These are phyloP conservation scores for Petunia axillaris DNA, from an alignment of 257 asterid species.

Conservation along the genomic window DNA sequence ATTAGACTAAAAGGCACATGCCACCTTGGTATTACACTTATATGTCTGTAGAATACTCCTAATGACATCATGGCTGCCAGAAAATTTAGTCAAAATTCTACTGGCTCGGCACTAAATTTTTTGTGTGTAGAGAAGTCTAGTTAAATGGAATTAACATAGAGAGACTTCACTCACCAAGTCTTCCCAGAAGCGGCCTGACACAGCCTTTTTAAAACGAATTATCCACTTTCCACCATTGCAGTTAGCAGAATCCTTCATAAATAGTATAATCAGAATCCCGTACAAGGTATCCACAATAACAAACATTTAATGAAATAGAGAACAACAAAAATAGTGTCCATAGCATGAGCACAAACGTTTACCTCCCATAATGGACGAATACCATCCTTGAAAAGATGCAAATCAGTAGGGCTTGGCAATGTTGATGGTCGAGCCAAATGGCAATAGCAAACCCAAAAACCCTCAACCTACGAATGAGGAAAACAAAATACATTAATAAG, in stretches of 20 bases:
- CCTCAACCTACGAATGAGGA: constrained; percentile 62
- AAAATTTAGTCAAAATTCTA: too few relatives aligned
- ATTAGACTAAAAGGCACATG: too few relatives aligned
- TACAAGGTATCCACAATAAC: neutral
- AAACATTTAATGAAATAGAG: neutral
- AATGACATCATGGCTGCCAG: too few relatives aligned
- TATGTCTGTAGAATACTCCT: too few relatives aligned
- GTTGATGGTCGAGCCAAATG: constrained; percentile 80
- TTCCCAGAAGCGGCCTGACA: constrained; percentile 96
- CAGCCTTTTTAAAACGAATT: constrained; percentile 83
- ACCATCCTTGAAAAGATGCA: constrained; percentile 95
- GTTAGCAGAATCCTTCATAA: constrained; percentile 80
- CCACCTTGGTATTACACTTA: too few relatives aligned
- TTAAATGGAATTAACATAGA: too few relatives aligned
- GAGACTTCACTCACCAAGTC: constrained; percentile 69
- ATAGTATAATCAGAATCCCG: neutral
- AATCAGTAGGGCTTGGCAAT: constrained; percentile 88
- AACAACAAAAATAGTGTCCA: neutral
- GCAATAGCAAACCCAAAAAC: constrained; percentile 91
- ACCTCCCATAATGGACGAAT: constrained; percentile 99
- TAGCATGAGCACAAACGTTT: constrained; percentile 28
- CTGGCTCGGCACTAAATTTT: too few relatives aligned
- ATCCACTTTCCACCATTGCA: constrained; percentile 98
- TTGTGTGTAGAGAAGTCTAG: too few relatives aligned
- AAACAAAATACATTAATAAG: neutral